Evolutionary conservation across 23 red algal genomes (phyloP).

Genomic region (Cyanidiococcus yangmingshanensis): DNA sequence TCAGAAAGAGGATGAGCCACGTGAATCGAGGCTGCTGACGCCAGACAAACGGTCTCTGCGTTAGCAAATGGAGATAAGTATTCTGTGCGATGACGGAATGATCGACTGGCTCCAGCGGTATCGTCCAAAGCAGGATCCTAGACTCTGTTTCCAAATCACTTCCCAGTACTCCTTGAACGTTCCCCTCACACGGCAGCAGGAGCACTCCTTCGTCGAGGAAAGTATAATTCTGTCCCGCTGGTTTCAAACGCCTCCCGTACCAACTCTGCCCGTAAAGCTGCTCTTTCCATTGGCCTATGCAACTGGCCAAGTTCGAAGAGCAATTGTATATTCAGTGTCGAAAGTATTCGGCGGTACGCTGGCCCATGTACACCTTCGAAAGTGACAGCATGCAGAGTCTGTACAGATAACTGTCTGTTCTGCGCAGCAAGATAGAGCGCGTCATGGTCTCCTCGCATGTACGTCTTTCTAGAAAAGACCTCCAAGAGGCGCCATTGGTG

Average conservation of each 20-base stretch:
- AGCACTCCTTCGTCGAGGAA: background rate
- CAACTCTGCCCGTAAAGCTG: background rate
- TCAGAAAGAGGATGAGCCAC: conserved; percentile 7
- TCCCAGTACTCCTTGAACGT: background rate
- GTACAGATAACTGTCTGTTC: background rate
- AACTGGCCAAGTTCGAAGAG: background rate
- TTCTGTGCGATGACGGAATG: background rate
- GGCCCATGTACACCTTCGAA: background rate
- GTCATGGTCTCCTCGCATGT: background rate
- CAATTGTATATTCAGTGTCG: background rate
- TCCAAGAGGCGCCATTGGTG: background rate
- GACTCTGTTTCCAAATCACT: background rate
- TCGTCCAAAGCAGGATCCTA: background rate
- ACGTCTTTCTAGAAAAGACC: background rate
- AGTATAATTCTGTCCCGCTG: background rate
- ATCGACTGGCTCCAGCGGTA: background rate
- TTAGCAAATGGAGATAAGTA: background rate
- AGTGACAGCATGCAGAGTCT: background rate
- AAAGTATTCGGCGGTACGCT: background rate
- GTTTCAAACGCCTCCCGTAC: background rate
- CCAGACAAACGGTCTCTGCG: background rate
- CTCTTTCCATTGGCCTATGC: background rate
- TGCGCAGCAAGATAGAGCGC: background rate
- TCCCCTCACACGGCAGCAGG: background rate
- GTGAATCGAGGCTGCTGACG: background rate